Conservation (phyloP, 495 filamentous ascomycete genomes). For the Endocarpon pusillum region DNA sequence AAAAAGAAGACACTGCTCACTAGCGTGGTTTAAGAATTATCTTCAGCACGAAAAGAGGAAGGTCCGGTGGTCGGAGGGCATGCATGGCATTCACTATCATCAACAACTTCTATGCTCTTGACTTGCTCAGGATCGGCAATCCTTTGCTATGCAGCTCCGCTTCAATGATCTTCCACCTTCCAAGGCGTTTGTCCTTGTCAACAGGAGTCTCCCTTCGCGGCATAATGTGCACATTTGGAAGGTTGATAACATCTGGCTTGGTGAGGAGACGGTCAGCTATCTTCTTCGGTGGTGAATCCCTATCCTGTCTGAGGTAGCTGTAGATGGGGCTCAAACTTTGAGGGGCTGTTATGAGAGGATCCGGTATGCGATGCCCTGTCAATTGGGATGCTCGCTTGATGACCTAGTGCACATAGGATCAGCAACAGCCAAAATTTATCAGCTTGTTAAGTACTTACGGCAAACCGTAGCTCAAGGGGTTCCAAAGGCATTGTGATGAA, state of each 20-base stretch:
- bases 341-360: constrained; percentile 39
- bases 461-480: constrained; percentile 50
- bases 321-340: constrained; percentile 38
- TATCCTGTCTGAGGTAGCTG: constrained; percentile 23
- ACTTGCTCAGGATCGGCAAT: constrained; percentile 12
- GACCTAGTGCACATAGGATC: constrained; percentile 29
- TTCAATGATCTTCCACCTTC: constrained; percentile 74
- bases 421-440: neutral
- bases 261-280: constrained; percentile 23
- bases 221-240: constrained; percentile 57
- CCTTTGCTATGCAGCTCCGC: constrained; percentile 47
- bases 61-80: neutral
- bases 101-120: neutral
- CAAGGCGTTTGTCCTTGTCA: constrained; percentile 57
- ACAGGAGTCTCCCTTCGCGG: constrained; percentile 40
- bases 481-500: constrained; percentile 20
- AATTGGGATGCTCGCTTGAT: constrained; percentile 64
- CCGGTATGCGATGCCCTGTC: constrained; percentile 54
- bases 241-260: constrained; percentile 22
- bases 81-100: neutral
- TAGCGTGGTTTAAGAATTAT: too few relatives aligned
- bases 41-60: neutral
- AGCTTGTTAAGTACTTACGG: constrained; percentile 31
- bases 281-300: constrained; percentile 42
- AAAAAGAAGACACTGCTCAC: too few relatives aligned